Conservation (phyloP, 2,329 filamentous ascomycete species). For the Zasmidium citrigriseum region DNA sequence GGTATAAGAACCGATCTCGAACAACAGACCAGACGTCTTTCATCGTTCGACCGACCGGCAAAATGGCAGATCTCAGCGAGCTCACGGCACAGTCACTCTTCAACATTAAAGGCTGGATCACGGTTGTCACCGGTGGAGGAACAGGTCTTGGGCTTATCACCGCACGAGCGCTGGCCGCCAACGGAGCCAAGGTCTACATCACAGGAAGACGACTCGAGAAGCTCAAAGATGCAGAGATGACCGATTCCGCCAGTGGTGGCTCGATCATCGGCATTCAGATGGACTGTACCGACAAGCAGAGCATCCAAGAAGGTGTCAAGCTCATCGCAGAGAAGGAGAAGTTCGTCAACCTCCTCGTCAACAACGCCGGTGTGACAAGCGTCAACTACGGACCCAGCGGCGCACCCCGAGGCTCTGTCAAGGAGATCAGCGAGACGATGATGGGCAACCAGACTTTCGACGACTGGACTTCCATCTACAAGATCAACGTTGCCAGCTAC, state of each 20-base stretch:
- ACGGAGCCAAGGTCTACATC: conserved; percentile 52
- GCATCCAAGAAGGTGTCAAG: conserved; percentile 28
- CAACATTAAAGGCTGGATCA: conserved; percentile 41
- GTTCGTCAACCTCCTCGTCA: conserved; percentile 35
- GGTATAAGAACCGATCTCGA: neutral
- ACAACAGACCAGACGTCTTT: neutral
- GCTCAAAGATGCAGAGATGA: conserved; percentile 42
- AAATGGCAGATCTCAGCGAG: conserved; percentile 27
- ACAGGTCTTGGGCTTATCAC: conserved; percentile 52
- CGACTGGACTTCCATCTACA: conserved; percentile 46
- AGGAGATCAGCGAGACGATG: conserved; percentile 60
- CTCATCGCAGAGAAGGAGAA: conserved; percentile 31
- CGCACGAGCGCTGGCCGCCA: conserved; percentile 47
- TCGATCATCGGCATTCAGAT: conserved; percentile 44
- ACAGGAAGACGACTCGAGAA: conserved; percentile 49
- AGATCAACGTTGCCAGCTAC: conserved; percentile 47
- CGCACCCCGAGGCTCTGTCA: conserved; percentile 31
- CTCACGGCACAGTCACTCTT: conserved; percentile 35
- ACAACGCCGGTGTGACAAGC: conserved; percentile 33
- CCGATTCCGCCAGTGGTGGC: conserved; percentile 64
- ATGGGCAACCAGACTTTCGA: conserved; percentile 44
- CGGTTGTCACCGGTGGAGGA: conserved; percentile 49
- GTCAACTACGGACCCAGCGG: conserved; percentile 30
- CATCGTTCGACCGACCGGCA: conserved; percentile 6
- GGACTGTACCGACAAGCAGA: conserved; percentile 36